Evolutionary conservation across 139 green algal species (phyloP).

Genomic region (Astrephomene gubernaculifera): DNA sequence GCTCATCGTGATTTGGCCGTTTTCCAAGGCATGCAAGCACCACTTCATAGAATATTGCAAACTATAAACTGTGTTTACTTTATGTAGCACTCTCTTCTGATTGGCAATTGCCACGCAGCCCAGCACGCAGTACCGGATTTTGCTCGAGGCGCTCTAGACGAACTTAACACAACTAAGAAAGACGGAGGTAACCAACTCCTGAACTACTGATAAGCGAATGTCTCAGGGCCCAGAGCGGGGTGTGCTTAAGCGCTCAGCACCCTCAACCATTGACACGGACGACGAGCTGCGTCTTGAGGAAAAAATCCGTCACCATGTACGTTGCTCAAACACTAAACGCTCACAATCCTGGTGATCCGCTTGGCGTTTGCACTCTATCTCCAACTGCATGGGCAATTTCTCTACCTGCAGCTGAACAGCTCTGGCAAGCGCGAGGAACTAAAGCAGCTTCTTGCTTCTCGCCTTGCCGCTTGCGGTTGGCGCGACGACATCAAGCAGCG

Average conservation of each 20-base stretch:
- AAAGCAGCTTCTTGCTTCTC: conserved; percentile 65
- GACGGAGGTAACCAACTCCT: background rate
- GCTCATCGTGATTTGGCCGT: too few species aligned
- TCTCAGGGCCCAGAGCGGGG: conserved; percentile 35
- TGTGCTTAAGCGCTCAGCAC: conserved; percentile 13
- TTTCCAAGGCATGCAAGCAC: too few species aligned
- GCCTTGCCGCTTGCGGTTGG: conserved; percentile 75
- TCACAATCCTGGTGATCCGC: too few species aligned
- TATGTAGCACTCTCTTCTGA: too few species aligned
- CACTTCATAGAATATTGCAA: too few species aligned
- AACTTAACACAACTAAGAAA: background rate
- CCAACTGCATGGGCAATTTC: too few species aligned
- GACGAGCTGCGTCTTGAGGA: conserved; percentile 45
- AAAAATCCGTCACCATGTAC: conserved; percentile 52
- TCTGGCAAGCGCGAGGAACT: conserved; percentile 64
- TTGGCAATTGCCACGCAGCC: too few species aligned
- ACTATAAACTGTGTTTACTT: too few species aligned
- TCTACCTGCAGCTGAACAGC: conserved; percentile 59
- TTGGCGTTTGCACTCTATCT: too few species aligned
- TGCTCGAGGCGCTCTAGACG: too few species aligned
- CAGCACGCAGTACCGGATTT: too few species aligned
- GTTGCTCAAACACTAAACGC: too few species aligned
- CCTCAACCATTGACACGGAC: background rate
- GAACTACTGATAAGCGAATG: background rate
- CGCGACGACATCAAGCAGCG: conserved; percentile 69